Evolutionary conservation across 768 basidiomycete genomes (phyloP), one percentile per base, ranked within the genome.

Genomic region (Agrocybe pediades): DNA sequence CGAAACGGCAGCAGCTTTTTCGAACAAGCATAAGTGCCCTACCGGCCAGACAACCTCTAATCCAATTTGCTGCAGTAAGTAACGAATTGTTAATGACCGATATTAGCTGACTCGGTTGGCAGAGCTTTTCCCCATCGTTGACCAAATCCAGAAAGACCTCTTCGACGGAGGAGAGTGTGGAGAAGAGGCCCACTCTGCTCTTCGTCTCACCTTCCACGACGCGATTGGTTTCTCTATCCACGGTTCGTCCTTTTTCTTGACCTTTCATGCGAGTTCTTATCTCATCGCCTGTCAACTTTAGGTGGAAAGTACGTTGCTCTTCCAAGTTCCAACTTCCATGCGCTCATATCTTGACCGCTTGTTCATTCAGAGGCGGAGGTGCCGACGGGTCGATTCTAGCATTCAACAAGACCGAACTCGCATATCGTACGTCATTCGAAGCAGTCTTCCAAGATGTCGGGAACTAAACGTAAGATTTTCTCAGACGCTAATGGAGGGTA

Each of bases 151-250:
- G 55, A 36, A 65, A 39, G 61, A 64, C 26, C 63, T 73, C 20
- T 72, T 72, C 63, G 68, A 71, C 41, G 62, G 62, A 26, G 67
- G 61, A 39, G 63, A 71, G 52, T 74, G 72, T 56, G 69, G 71
- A 41, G 71, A 72, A 55, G 66, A 63, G 41, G 61, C 58, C 25
- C 63, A 63, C 51, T 56, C 59, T 43, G 65, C 64, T 50, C 59
- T 63, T 46, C 62, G 62, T 45, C 49, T 64, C 6, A 46, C 60
- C 7, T 64, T 64, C 60, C 62, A 64, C 54, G 62, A 64, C 30
- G 62, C 62, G 16, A 64, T 64, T 41, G 62, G 55, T 17, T 54
- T 58, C 51, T 62, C 60, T 6, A 43, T 60, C 49, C 58, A 63
- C 21, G 68, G 67, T 56, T 20, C 16, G 42, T 7, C n/a, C 27